Conservation (phyloP, 129 eudicot species). For the Apium graveolens region DNA sequence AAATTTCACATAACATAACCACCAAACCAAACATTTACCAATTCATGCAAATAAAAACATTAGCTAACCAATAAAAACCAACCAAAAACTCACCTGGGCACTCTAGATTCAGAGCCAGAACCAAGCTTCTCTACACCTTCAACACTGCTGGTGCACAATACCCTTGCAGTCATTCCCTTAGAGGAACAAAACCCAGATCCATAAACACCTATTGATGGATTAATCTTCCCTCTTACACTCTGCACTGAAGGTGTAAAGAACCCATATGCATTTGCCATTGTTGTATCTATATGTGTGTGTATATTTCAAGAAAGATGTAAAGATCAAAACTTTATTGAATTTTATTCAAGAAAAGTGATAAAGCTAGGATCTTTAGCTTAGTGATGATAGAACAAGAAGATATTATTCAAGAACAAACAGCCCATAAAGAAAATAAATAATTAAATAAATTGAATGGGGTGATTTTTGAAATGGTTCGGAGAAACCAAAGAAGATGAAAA, state of each 20-base stretch:
- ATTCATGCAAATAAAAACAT: neutral
- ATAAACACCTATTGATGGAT: constrained; percentile 31
- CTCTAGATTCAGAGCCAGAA: constrained; percentile 36
- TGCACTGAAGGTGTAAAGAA: constrained; percentile 35
- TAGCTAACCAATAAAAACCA: neutral
- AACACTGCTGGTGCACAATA: constrained; percentile 35
- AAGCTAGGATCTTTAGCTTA: constrained; percentile 11
- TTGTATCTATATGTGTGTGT: neutral
- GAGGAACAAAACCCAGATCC: constrained; percentile 34
- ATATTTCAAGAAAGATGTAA: constrained; percentile 14
- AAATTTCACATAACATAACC: neutral
- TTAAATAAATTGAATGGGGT: neutral
- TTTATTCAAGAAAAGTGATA: neutral
- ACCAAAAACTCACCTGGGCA: constrained; percentile 30
- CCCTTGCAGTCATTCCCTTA: constrained; percentile 30
- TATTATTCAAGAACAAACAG: constrained; percentile 10
- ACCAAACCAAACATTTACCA: neutral
- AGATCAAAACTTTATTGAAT: constrained; percentile 11
- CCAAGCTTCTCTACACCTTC: constrained; percentile 36
- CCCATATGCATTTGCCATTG: constrained; percentile 71
- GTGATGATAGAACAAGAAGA: neutral
- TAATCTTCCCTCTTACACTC: constrained; percentile 24
- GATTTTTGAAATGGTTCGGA: constrained; percentile 24
- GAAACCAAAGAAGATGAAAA: constrained; percentile 26
- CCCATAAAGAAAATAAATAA: constrained; percentile 9